Base-by-base conservation (phyloP, 495 filamentous ascomycete genomes). In the Clohesyomyces aquaticus region DNA sequence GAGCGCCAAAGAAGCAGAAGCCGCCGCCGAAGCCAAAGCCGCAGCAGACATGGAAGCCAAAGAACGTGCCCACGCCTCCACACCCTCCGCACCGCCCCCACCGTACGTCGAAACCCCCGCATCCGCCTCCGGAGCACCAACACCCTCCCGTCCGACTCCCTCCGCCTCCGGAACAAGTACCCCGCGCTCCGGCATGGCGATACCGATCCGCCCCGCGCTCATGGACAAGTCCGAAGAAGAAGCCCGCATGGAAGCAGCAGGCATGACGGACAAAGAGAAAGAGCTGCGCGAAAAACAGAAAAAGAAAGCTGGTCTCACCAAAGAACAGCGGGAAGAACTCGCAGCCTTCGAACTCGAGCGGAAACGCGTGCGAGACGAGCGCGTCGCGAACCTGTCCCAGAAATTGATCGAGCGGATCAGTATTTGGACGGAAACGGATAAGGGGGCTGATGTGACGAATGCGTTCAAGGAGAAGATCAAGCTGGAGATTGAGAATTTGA, bases 401-500 rank as follows among this genome's bases (percentile, higher is more conserved):
- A 97, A 97, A 74, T 82, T 99, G 6, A 76, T 96, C 28, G 90
- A 96, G 72, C 87, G 93, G 48, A 86, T 99, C 71, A 93, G 88
- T 65, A 87, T 98, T 9, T 97, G 93, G 93, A 97, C 94, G 11
- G 94, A 99, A 76, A 96, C 92, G 3, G 95, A 97, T 78, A 95
- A 94, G 78, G 85, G 87, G 27, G 45, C 74, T 1, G 91, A 95
- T 72, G 90, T 96, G 10, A 97, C 93, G 2, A 76, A 76, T 41
- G 91, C 95, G 1, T 99, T 98, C 76, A 87, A 91, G 71, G 90
- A 91, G 72, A 96, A 98, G 82, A 96, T 86, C 21, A 83, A 87
- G n/a, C 85, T 96, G 25, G 95, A 98, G 76, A 91, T 96, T 14
- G 94, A 99, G 80, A 95, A 97, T 68, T 77, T 98, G 67, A 99